A percentile compares a stretch with the other conserved stretches of the same genome.
Conservation (phyloP, 495 filamentous ascomycete genomes). For the Xylaria scruposa region DNA sequence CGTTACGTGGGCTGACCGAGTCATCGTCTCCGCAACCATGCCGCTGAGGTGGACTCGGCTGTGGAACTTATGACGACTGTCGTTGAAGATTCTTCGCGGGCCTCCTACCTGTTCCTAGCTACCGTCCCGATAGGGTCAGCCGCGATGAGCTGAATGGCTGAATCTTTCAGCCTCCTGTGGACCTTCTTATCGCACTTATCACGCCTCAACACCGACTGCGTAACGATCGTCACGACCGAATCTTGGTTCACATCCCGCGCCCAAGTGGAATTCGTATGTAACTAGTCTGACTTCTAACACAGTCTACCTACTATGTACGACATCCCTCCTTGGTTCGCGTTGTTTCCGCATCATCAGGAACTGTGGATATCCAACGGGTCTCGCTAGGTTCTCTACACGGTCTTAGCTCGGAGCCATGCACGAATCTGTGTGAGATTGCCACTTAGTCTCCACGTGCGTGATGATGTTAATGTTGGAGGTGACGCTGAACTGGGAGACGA, state of each 20-base stretch:
- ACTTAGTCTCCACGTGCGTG: conserved; percentile 11
- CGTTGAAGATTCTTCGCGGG: conserved; percentile 24
- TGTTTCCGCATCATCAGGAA: conserved; percentile 5
- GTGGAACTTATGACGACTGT: conserved; percentile 25
- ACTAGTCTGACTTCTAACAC: neutral
- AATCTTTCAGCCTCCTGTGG: conserved; percentile 24
- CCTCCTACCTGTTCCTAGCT: conserved; percentile 19
- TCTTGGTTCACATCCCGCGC: conserved; percentile 8
- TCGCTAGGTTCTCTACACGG: conserved; percentile 6
- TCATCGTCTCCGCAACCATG: conserved; percentile 18
- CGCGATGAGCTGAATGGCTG: neutral
- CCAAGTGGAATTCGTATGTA: neutral
- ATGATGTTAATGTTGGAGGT: conserved; percentile 4
- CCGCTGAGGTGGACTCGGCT: conserved; percentile 21
- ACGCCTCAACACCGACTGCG: conserved; percentile 1
- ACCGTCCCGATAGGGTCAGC: neutral
- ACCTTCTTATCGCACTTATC: conserved; percentile 19
- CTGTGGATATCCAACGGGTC: conserved; percentile 17
- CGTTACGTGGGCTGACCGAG: conserved; percentile 20
- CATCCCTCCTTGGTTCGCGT: neutral
- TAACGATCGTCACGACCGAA: conserved; percentile 8
- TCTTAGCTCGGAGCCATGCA: conserved; percentile 18
- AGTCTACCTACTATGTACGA: neutral
- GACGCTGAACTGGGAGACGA: neutral
- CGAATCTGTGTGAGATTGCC: conserved; percentile 10